Percentiles rank a stretch among this genome's conserved stretches.
phyloP scores from a whole-genome alignment of 164 flowering plant species.

The Umbilicus rupestris region DNA sequence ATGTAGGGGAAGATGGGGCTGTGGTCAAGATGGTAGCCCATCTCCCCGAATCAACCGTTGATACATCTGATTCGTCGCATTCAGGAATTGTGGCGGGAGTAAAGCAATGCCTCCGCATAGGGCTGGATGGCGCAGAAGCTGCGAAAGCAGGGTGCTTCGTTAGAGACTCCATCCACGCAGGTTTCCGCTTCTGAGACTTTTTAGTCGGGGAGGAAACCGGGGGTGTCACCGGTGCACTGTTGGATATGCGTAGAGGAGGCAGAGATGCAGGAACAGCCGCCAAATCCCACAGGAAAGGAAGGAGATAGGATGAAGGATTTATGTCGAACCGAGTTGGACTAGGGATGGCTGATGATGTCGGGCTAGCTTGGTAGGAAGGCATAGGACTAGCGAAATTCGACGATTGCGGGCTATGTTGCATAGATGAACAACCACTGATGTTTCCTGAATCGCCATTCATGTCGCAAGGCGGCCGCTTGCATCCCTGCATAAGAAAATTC shows the following conservation, averaged over 20 bases:
- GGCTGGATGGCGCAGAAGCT: constrained; percentile 87
- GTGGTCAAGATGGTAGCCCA: constrained; percentile 61
- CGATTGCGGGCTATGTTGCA: constrained; percentile 47
- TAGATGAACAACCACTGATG: constrained; percentile 33
- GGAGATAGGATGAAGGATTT: constrained; percentile 49
- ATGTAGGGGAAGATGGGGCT: constrained; percentile 76
- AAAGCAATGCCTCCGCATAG: constrained; percentile 43
- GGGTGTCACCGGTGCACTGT: constrained; percentile 92
- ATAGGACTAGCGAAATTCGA: constrained; percentile 66
- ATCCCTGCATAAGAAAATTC: constrained; percentile 25
- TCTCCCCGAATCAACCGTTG: constrained; percentile 62
- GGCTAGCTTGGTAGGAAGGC: constrained; percentile 84
- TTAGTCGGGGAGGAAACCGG: constrained; percentile 83
- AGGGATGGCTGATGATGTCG: constrained; percentile 69
- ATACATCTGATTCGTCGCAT: constrained; percentile 75
- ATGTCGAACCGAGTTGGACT: constrained; percentile 66
- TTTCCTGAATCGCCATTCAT: constrained; percentile 21
- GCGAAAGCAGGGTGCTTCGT: constrained; percentile 59
- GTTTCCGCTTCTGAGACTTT: constrained; percentile 45
- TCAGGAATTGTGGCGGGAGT: constrained; percentile 65
- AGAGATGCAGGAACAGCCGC: constrained; percentile 59
- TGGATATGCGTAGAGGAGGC: constrained; percentile 82
- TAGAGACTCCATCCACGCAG: constrained; percentile 14
- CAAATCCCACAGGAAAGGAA: constrained; percentile 61
- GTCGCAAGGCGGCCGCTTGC: constrained; percentile 26